Percentiles rank a stretch among this genome's conserved stretches.
Conservation (phyloP, 257 asterid species). For the Vinca minor region DNA sequence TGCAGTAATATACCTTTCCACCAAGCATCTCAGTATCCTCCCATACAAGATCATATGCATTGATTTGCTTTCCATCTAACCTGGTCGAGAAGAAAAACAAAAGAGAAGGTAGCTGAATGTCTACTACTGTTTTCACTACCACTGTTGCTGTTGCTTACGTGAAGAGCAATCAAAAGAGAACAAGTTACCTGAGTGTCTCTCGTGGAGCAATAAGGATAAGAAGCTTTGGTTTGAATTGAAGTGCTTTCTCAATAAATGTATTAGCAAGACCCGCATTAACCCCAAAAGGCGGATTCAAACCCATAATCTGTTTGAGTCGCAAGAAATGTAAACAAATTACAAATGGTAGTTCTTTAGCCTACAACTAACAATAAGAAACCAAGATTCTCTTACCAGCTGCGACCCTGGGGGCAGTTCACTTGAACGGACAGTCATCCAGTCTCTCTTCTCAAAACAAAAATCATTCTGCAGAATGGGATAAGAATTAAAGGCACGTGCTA, state of each 20-base stretch:
- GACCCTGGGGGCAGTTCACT: conserved; percentile 64
- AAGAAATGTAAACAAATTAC: conserved; percentile 11
- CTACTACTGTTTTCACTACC: background rate
- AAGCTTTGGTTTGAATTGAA: conserved; percentile 80
- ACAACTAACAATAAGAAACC: conserved; percentile 12
- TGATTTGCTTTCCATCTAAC: conserved; percentile 38
- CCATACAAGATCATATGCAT: conserved; percentile 66
- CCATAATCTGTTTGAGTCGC: conserved; percentile 58
- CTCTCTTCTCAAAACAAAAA: conserved; percentile 76
- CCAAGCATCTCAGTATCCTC: conserved; percentile 56
- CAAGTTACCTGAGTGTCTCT: conserved; percentile 53
- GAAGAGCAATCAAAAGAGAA: background rate
- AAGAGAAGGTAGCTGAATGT: conserved; percentile 1
- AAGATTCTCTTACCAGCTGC: conserved; percentile 49
- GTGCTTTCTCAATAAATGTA: conserved; percentile 70
- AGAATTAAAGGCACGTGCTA: conserved; percentile 6
- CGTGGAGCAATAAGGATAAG: conserved; percentile 73
- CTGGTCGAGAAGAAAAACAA: conserved; percentile 28
- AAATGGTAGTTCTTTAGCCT: conserved; percentile 9
- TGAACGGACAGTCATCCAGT: conserved; percentile 57
- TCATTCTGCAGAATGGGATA: conserved; percentile 46
- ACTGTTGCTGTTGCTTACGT: background rate
- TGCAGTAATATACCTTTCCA: conserved; percentile 53
- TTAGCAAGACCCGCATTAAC: conserved; percentile 66
- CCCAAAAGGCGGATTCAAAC: conserved; percentile 96